Evolutionary conservation across 768 basidiomycete genomes (phyloP).

Genomic region (Russula emetica): DNA sequence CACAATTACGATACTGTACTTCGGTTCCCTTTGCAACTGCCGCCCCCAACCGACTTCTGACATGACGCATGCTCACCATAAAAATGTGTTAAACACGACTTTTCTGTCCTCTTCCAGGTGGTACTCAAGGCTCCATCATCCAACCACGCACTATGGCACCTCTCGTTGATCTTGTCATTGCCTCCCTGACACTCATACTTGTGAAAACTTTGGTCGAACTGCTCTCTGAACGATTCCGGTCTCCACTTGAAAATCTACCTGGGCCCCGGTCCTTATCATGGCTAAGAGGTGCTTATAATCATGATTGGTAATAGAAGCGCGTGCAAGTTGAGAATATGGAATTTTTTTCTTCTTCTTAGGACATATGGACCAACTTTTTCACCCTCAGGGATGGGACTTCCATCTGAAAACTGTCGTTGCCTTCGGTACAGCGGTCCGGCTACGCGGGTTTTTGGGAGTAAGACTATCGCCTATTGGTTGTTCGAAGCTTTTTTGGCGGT

Average conservation of each 20-base stretch:
- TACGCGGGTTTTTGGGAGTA: slow-evolving; percentile 23
- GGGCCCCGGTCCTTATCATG: slow-evolving; percentile 22
- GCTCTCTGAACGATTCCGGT: slow-evolving; percentile 7
- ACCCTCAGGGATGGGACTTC: slow-evolving; percentile 26
- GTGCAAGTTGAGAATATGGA: neutral
- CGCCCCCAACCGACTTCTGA: neutral
- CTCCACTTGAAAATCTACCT: slow-evolving; percentile 18
- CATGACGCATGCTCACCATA: neutral
- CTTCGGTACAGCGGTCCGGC: slow-evolving; percentile 22
- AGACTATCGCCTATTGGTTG: neutral
- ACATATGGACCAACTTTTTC: slow-evolving; percentile 20
- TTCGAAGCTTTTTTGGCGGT: neutral
- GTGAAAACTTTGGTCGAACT: slow-evolving; percentile 15
- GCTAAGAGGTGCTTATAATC: slow-evolving; percentile 17
- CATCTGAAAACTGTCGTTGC: slow-evolving; percentile 16
- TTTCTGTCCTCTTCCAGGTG: neutral
- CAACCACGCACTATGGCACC: slow-evolving; percentile 2
- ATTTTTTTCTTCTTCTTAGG: slow-evolving; percentile 4
- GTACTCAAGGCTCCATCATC: neutral
- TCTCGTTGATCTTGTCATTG: slow-evolving; percentile 11
- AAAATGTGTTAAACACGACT: neutral
- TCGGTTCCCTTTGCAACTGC: slow-evolving; percentile 10
- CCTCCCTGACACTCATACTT: slow-evolving; percentile 10
- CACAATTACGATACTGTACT: neutral
- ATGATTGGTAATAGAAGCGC: neutral